Conservation (phyloP, 176 grass and related monocot genomes). For the Zea mays region Zm-B73-REFERENCE-NAM-5.0 NC_050096.1:72091001-72091500, state of each 20-base stretch:
- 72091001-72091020: slow-evolving; percentile 26
- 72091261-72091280: not conserved
- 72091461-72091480: slow-evolving; percentile 18
- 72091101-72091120: not conserved
- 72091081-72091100: not conserved
- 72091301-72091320: not conserved
- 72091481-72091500: not conserved
- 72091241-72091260: not conserved
- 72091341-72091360: not conserved
- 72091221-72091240: not conserved
- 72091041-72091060: not conserved
- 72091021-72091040: slow-evolving; percentile 45
- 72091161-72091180: not conserved
- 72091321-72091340: not conserved
- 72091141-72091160: not conserved
- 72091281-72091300: not conserved
- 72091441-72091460: not conserved
- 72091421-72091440: not conserved
- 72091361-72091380: not conserved
- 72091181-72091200: not conserved
- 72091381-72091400: not conserved
- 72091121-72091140: not conserved
- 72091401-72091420: not conserved
- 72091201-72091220: not conserved
- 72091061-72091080: not conserved